Base-by-base conservation (phyloP, 2,329 filamentous ascomycete species). In the Knufia fluminis region DNA sequence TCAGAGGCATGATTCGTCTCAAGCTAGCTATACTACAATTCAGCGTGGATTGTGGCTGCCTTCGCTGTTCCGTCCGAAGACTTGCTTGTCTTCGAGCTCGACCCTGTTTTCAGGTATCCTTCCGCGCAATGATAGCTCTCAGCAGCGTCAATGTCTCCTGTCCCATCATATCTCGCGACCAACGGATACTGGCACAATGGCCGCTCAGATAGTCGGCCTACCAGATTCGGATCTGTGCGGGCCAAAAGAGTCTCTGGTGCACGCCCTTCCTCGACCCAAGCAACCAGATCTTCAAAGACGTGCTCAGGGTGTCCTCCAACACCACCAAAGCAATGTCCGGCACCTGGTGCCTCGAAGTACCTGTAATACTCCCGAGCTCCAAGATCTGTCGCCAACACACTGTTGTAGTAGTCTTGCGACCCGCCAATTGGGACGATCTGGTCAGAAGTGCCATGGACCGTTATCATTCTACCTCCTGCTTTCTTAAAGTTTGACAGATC, bases 391-490 rank as follows among this genome's bases (percentile, higher is more conserved):
- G 33, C 16, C 10, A 33, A 19, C 4, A 49, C 40, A 31, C 16
- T 17, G 16, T 48, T 24, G 24, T 49, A 72, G 66, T 79, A 81
- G 58, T 71, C 72, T 1, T 77, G 69, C 0, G 75, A 77, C 0
- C 74, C 76, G 4, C 66, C 73, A 1, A 76, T 59, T 1, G 76
- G 76, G 52, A 80, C 65, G 6, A 67, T 70, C 10, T 68, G 61
- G 59, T 80, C 78, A 1, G 71, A 72, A 61, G 79, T 75, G 46
- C 76, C 76, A 62, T 80, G 4, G 61, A 64, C 71, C 0, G 61
- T 64, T 14, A 73, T 61, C 59, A 73, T 63, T 52, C 71, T 72
- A 0, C 68, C 69, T 0, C 68, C 69, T 0, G 55, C 48, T 1
- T 57, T 41, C 22, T 60, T 60, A 54, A 71, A 72, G 0, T 48